Evolutionary conservation across 73 alveolate species (phyloP).

Genomic region (Tetrahymena thermophila): DNA sequence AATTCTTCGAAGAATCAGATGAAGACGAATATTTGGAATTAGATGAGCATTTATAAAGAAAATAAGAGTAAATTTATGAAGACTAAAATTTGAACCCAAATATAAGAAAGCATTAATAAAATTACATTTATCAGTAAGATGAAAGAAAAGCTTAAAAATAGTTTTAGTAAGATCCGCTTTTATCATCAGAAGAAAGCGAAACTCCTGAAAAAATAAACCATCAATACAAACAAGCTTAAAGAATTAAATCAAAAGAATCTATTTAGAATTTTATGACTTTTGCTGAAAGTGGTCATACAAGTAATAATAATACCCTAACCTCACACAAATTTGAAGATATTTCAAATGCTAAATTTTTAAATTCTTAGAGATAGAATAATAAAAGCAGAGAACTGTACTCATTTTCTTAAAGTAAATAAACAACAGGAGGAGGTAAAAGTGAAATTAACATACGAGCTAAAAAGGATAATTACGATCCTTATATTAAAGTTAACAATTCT

Average conservation of each 20-base stretch:
- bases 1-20: background rate
- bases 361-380: background rate
- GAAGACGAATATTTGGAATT: background rate
- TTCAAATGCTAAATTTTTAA: background rate
- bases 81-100: background rate
- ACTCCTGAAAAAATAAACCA: background rate
- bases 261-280: background rate
- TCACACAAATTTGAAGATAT: background rate
- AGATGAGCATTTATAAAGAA: background rate
- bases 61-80: background rate
- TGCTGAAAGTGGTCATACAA: background rate
- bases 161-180: background rate
- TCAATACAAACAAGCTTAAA: background rate
- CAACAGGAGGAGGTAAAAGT: background rate
- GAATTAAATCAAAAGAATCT: background rate
- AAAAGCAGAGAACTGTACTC: background rate
- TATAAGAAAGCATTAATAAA: background rate
- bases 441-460: background rate
- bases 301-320: background rate
- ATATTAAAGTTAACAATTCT: background rate
- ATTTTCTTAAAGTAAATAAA: background rate
- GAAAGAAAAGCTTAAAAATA: background rate
- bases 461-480: background rate
- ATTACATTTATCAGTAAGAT: background rate
- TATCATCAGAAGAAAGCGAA: background rate